These are phyloP conservation scores for Dipteronia dyeriana DNA, from an alignment of 345 rosid species.

Conservation along the genomic window DNA sequence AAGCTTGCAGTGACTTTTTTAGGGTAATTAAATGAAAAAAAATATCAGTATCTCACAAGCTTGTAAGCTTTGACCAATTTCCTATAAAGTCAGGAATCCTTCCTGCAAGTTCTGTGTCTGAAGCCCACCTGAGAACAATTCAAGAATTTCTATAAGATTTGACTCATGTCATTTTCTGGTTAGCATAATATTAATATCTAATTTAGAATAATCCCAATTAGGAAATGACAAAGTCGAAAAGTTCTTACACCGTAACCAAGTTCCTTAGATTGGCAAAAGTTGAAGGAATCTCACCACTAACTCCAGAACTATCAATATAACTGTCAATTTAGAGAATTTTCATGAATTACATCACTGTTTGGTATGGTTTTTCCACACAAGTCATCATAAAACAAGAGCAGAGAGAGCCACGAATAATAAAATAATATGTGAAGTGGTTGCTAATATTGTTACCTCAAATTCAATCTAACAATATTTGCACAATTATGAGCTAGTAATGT, in stretches of 20 bases:
- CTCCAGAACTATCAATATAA: slow-evolving; percentile 12
- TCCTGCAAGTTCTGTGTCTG: slow-evolving; percentile 61
- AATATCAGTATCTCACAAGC: slow-evolving; percentile 38
- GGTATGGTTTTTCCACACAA: neutral
- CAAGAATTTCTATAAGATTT: neutral
- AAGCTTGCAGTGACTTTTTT: neutral
- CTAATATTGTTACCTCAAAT: too few species aligned
- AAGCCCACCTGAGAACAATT: slow-evolving; percentile 51
- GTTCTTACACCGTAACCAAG: neutral
- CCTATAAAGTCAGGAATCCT: slow-evolving; percentile 71
- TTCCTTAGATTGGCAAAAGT: slow-evolving; percentile 8
- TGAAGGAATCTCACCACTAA: slow-evolving; percentile 16
- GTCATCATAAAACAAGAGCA: too few species aligned
- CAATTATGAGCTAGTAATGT: too few species aligned
- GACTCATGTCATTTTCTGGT: neutral
- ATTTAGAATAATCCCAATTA: neutral
- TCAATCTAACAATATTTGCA: too few species aligned
- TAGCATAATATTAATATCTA: neutral
- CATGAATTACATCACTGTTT: neutral
- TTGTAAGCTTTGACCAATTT: slow-evolving; percentile 52
- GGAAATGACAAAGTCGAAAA: neutral
- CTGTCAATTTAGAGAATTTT: slow-evolving; percentile 5
- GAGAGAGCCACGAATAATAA: neutral
- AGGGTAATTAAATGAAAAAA: too few species aligned
- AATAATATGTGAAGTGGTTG: too few species aligned